phyloP scores from a whole-genome alignment of 2,329 filamentous ascomycete species.

The Penicillium verrucosum region DNA sequence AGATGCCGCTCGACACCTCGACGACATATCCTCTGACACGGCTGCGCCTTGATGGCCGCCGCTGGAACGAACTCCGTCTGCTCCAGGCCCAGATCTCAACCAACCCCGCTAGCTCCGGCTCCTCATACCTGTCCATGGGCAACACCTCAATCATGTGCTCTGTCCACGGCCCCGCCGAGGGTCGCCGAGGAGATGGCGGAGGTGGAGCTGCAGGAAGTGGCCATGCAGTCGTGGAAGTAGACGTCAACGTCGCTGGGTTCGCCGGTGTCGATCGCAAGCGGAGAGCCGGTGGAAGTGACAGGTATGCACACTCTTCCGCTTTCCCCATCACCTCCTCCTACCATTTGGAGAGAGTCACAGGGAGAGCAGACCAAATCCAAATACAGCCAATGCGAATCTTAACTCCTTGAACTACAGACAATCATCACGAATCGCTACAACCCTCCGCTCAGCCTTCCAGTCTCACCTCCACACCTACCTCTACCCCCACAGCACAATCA shows the following conservation, averaged over 20 bases:
- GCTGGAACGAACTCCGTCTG: conserved; percentile 95
- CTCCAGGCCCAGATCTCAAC: conserved; percentile 87
- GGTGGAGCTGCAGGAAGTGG: conserved; percentile 44
- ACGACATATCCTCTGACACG: conserved; percentile 86
- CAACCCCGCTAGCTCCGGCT: conserved; percentile 88
- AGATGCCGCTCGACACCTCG: conserved; percentile 91
- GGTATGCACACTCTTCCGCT: conserved; percentile 50
- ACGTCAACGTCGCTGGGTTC: conserved; percentile 83
- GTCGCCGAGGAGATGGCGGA: conserved; percentile 49
- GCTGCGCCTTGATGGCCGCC: conserved; percentile 74
- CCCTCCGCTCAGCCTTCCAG: conserved; percentile 72
- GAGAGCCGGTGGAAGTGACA: conserved; percentile 66
- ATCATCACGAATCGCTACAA: conserved; percentile 59
- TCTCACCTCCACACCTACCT: conserved; percentile 78
- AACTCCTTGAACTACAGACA: conserved; percentile 53
- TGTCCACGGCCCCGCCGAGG: conserved; percentile 79
- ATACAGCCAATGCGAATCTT: background rate
- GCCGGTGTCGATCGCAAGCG: conserved; percentile 81
- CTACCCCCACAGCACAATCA: conserved; percentile 83
- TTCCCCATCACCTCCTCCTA: background rate
- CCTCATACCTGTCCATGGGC: conserved; percentile 91
- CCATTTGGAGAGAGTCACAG: background rate
- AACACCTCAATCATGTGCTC: conserved; percentile 97
- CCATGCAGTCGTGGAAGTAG: conserved; percentile 70
- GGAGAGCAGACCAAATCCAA: background rate